Evolutionary conservation across 2,329 filamentous ascomycete genomes (phyloP).

Genomic region (Hypoxylon sp.): DNA sequence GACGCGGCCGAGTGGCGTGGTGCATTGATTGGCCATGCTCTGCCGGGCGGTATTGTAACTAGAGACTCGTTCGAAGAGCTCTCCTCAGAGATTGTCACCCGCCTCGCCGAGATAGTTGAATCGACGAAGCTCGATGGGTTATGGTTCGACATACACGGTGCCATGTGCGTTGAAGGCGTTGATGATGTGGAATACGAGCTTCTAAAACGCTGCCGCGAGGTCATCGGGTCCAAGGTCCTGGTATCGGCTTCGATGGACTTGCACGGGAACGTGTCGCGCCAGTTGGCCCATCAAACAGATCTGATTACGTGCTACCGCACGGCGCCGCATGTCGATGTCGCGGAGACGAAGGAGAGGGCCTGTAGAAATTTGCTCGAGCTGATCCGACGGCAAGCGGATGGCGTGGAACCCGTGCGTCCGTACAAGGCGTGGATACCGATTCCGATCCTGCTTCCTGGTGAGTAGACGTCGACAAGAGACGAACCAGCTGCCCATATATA

Average conservation of each 20-base stretch:
- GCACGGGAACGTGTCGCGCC: conserved; percentile 61
- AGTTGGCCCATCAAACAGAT: conserved; percentile 58
- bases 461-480: conserved; percentile 62
- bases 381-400: conserved; percentile 40
- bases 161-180: conserved; percentile 61
- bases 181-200: conserved; percentile 59
- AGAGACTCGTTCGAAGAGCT: conserved; percentile 56
- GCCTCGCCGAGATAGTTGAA: conserved; percentile 49
- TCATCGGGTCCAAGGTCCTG: conserved; percentile 55
- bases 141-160: conserved; percentile 65
- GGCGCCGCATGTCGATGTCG: conserved; percentile 59
- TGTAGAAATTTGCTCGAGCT: conserved; percentile 57
- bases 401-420: conserved; percentile 46
- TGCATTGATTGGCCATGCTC: conserved; percentile 58
- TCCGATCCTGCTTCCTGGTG: conserved; percentile 60
- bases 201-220: conserved; percentile 52
- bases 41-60: conserved; percentile 58
- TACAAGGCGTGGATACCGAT: conserved; percentile 62
- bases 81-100: conserved; percentile 48
- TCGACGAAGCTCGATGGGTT: conserved; percentile 53
- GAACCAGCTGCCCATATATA: conserved; percentile 62
- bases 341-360: conserved; percentile 59
- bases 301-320: conserved; percentile 62
- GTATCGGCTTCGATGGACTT: conserved; percentile 64
- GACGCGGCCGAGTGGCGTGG: conserved; percentile 58